phyloP scores from a whole-genome alignment of 495 filamentous ascomycete species.

The Neurospora cerealis region DNA sequence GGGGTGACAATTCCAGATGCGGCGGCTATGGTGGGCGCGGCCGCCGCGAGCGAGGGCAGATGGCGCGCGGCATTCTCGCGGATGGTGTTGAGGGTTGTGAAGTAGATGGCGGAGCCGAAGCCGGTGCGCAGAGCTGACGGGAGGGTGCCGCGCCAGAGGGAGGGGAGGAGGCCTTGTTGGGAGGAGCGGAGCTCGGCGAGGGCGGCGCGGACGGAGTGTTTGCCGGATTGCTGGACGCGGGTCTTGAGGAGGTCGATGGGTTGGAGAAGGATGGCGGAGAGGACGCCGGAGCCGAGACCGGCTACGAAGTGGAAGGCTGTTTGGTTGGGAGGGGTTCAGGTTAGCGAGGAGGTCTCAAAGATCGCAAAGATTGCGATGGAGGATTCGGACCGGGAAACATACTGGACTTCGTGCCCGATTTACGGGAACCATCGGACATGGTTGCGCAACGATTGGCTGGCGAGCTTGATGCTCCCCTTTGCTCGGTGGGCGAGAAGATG shows the following conservation, averaged over 20 bases:
- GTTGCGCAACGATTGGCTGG: constrained; percentile 4
- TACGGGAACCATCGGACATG: constrained; percentile 29
- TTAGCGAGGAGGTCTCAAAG: neutral
- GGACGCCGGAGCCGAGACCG: constrained; percentile 76
- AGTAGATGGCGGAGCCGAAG: constrained; percentile 88
- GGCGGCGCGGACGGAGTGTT: constrained; percentile 53
- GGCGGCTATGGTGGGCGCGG: neutral
- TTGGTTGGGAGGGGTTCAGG: neutral
- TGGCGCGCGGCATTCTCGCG: constrained; percentile 54
- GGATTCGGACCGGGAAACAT: neutral
- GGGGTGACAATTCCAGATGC: neutral
- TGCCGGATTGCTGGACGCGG: constrained; percentile 71
- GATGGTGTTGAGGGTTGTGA: constrained; percentile 75
- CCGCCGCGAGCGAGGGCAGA: constrained; percentile 26
- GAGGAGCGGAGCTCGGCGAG: constrained; percentile 58
- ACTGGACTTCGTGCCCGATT: constrained; percentile 25
- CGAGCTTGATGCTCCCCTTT: neutral
- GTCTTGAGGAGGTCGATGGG: constrained; percentile 96
- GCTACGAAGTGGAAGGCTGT: constrained; percentile 75
- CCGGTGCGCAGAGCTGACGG: constrained; percentile 89
- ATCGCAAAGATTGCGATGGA: neutral
- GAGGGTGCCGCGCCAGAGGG: constrained; percentile 90
- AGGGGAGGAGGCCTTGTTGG: constrained; percentile 42
- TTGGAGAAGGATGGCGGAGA: constrained; percentile 83
- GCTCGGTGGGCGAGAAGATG: neutral